Evolutionary conservation across 2,329 filamentous ascomycete species (phyloP).

Genomic region (Monilinia laxa): DNA sequence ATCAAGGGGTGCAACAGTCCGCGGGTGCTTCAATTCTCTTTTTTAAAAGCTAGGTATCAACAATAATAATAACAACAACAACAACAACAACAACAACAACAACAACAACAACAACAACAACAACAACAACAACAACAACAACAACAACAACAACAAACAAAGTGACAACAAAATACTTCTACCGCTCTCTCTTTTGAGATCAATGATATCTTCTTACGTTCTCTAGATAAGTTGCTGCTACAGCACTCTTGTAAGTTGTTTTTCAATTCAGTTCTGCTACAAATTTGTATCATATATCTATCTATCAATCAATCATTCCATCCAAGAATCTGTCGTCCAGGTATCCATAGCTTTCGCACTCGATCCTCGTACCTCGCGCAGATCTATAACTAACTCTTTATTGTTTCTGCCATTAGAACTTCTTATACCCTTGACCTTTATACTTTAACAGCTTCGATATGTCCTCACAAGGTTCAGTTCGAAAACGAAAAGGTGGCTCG

Average conservation of each 20-base stretch:
- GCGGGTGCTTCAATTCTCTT: constrained; percentile 1
- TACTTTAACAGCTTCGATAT: constrained; percentile 29
- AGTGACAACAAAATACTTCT: constrained; percentile 2
- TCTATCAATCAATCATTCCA: neutral
- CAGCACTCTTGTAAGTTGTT: constrained; percentile 22
- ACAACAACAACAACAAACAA: too few species aligned
- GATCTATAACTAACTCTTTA: constrained; percentile 32
- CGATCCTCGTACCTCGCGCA: constrained; percentile 20
- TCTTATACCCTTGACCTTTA: constrained; percentile 27
- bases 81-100: neutral
- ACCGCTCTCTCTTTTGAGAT: constrained; percentile 13
- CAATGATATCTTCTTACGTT: constrained; percentile 22
- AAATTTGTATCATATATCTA: too few species aligned
- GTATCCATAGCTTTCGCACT: constrained; percentile 1
- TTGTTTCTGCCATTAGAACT: constrained; percentile 19
- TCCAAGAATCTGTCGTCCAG: neutral
- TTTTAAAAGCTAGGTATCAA: neutral
- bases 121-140: neutral
- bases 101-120: too few species aligned
- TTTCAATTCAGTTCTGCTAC: neutral
- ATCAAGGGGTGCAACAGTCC: constrained; percentile 3
- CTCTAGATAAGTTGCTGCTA: constrained; percentile 19
- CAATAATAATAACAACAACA: too few species aligned
- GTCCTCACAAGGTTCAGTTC: constrained; percentile 39
- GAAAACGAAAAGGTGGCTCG: constrained; percentile 47